Conservation (phyloP, 2,329 filamentous ascomycete species). For the Pseudofabraea citricarpa region DNA sequence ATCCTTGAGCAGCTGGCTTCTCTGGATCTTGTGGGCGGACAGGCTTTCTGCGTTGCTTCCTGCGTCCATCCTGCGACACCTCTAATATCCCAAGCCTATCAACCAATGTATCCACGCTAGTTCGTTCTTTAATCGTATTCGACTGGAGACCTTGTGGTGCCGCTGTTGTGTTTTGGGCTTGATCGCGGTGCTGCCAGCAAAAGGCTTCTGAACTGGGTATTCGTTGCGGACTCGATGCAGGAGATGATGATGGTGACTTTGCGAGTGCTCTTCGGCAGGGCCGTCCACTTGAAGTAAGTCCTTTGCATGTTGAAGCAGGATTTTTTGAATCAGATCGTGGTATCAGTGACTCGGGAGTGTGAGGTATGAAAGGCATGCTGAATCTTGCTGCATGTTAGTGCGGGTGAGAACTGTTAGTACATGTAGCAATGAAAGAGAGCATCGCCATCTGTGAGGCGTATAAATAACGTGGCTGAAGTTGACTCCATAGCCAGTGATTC, state of each 20-base stretch:
- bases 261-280: conserved; percentile 74
- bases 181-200: conserved; percentile 95
- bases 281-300: conserved; percentile 76
- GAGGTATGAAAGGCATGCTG: conserved; percentile 56
- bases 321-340: conserved; percentile 81
- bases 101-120: conserved; percentile 82
- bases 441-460: neutral
- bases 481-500: neutral
- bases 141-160: conserved; percentile 30
- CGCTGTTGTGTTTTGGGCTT: conserved; percentile 44
- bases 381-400: neutral
- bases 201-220: conserved; percentile 41
- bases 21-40: conserved; percentile 18
- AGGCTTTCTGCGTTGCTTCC: conserved; percentile 21
- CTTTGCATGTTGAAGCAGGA: conserved; percentile 78
- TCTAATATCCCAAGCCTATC: conserved; percentile 74
- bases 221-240: conserved; percentile 19
- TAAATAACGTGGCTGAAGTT: neutral
- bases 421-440: neutral
- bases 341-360: conserved; percentile 78
- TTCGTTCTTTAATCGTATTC: conserved; percentile 56
- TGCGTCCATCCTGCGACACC: conserved; percentile 37
- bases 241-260: conserved; percentile 28
- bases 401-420: neutral
- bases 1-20: conserved; percentile 5